Evolutionary conservation across 164 flowering plant species (phyloP).

Genomic region (Magnolia changhungtana): DNA sequence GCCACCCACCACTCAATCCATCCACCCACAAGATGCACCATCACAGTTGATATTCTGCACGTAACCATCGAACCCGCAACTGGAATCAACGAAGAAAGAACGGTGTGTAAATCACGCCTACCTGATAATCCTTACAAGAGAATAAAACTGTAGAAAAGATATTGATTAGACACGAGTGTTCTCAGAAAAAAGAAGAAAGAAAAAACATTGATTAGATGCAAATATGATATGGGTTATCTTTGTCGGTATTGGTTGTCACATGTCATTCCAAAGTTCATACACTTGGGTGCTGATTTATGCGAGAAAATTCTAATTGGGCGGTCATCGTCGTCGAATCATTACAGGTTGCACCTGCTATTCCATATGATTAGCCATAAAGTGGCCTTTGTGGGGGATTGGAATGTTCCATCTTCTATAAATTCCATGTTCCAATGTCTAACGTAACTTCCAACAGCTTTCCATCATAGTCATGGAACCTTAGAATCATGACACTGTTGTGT

Average conservation of each 20-base stretch:
- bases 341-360: slow-evolving; percentile 28
- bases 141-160: slow-evolving; percentile 20
- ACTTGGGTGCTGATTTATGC: not conserved
- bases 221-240: no score
- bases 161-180: no score
- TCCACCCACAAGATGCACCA: slow-evolving; percentile 19
- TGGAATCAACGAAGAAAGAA: slow-evolving; percentile 11
- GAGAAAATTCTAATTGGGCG: slow-evolving; percentile 20
- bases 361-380: slow-evolving; percentile 21
- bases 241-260: not conserved
- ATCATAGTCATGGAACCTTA: slow-evolving; percentile 13
- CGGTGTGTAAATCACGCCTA: not conserved
- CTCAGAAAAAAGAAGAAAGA: no score
- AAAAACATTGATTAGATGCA: no score
- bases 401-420: slow-evolving; percentile 22
- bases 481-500: slow-evolving; percentile 7
- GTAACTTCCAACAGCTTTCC: slow-evolving; percentile 18
- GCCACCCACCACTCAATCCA: slow-evolving; percentile 41
- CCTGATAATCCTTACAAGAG: not conserved
- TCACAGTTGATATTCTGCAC: slow-evolving; percentile 41
- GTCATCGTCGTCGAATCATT: slow-evolving; percentile 24
- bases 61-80: slow-evolving; percentile 27
- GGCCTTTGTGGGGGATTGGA: slow-evolving; percentile 15
- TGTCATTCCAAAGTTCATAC: not conserved
- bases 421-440: slow-evolving; percentile 15